phyloP scores from a whole-genome alignment of 2,329 filamentous ascomycete genomes.

The Bipolaris sorokiniana region DNA sequence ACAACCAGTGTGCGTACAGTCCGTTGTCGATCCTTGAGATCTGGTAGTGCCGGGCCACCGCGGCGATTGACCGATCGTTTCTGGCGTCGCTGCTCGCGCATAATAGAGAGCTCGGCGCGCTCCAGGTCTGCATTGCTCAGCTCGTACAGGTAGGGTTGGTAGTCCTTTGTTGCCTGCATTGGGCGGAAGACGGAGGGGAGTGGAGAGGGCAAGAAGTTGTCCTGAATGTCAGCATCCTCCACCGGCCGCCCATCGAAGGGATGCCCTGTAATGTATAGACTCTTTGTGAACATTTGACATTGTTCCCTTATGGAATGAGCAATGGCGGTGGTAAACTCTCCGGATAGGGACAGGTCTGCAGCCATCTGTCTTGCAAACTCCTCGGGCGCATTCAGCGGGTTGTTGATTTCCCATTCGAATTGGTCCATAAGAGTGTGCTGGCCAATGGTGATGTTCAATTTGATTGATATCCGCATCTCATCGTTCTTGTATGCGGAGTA shows the following conservation, averaged over 20 bases:
- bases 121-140: conserved; percentile 89
- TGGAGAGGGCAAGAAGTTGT: conserved; percentile 85
- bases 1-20: conserved; percentile 93
- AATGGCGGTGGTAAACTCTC: conserved; percentile 96
- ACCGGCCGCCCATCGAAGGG: conserved; percentile 92
- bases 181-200: conserved; percentile 84
- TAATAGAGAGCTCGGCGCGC: conserved; percentile 88
- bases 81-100: conserved; percentile 89
- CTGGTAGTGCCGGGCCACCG: conserved; percentile 90
- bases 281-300: conserved; percentile 90
- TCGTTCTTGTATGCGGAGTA: conserved; percentile 98
- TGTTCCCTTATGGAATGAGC: conserved; percentile 98
- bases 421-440: conserved; percentile 93
- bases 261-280: conserved; percentile 90
- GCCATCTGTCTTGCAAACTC: conserved; percentile 92
- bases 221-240: conserved; percentile 86
- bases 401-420: conserved; percentile 99
- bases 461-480: conserved; percentile 95
- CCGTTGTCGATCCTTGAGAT: conserved; percentile 91
- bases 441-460: conserved; percentile 96
- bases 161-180: conserved; percentile 92
- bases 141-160: conserved; percentile 90
- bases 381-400: conserved; percentile 89
- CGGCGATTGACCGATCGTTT: conserved; percentile 94
- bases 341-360: conserved; percentile 84